Percentiles rank a stretch among this genome's conserved stretches.
Conservation (phyloP, 2,329 filamentous ascomycete genomes). For the Nemania sp. region DNA sequence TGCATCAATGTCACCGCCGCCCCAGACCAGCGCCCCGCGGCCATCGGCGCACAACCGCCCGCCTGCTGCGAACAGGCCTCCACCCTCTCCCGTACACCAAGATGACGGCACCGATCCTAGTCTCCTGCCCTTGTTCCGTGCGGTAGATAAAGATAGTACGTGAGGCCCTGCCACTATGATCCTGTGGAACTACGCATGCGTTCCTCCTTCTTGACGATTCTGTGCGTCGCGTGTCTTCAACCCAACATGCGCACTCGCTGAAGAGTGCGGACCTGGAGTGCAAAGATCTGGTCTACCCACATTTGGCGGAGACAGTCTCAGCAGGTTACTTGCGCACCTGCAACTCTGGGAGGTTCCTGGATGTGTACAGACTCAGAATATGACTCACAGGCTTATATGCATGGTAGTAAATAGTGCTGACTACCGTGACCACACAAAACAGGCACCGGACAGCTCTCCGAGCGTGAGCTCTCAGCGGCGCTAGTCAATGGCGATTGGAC, state of each 20-base stretch:
- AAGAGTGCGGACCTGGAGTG: neutral
- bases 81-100: constrained; percentile 64
- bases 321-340: neutral
- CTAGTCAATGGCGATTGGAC: constrained; percentile 97
- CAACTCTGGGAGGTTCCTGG: neutral
- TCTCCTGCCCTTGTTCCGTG: constrained; percentile 82
- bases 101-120: constrained; percentile 65
- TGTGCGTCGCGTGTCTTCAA: neutral
- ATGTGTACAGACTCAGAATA: neutral
- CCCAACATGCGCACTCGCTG: neutral
- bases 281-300: neutral
- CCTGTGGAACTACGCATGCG: neutral
- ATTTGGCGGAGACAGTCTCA: neutral
- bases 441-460: constrained; percentile 80
- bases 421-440: constrained; percentile 26
- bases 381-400: constrained; percentile 15
- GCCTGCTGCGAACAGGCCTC: constrained; percentile 62
- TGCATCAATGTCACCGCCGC: constrained; percentile 55
- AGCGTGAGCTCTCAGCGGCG: constrained; percentile 83
- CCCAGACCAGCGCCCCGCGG: constrained; percentile 47
- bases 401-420: constrained; percentile 10
- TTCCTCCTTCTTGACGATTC: neutral
- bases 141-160: constrained; percentile 83
- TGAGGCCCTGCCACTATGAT: constrained; percentile 16
- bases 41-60: constrained; percentile 53